These are phyloP conservation scores for Neurospora sp. DNA, from an alignment of 495 filamentous ascomycete genomes.

Conservation along the genomic window DNA sequence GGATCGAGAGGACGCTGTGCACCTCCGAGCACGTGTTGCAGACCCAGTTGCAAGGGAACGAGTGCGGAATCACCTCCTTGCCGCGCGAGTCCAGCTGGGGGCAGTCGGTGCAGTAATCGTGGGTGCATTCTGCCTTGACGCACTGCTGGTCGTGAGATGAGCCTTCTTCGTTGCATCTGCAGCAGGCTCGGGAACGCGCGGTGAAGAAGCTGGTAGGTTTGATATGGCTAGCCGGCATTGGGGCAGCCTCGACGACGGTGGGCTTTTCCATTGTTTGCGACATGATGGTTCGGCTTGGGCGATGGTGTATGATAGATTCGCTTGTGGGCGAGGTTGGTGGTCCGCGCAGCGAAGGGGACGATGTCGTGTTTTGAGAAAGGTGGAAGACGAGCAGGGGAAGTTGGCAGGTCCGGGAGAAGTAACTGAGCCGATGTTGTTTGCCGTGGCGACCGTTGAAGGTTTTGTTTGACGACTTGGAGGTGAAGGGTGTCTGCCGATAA, in stretches of 20 bases:
- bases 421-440: not conserved
- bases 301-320: not conserved
- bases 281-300: not conserved
- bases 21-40: conserved; percentile 18
- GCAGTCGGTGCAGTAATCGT: conserved; percentile 9
- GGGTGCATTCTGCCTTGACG: conserved; percentile 1
- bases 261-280: not conserved
- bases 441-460: not conserved
- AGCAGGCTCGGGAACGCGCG: conserved; percentile 7
- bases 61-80: conserved; percentile 9
- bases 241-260: not conserved
- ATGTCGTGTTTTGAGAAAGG: not conserved
- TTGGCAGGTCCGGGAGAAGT: not conserved
- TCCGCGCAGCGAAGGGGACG: not conserved
- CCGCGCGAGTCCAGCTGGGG: conserved; percentile 4
- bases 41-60: conserved; percentile 19
- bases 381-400: not conserved
- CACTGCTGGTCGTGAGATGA: not conserved
- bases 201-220: conserved; percentile 9
- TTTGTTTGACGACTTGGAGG: not conserved
- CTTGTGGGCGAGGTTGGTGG: not conserved
- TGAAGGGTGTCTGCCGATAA: not conserved
- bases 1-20: conserved; percentile 13
- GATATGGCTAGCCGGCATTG: conserved; percentile 9
- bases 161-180: conserved; percentile 8